Conservation (phyloP, 2,329 filamentous ascomycete species). For the Aspergillus sojae region DNA sequence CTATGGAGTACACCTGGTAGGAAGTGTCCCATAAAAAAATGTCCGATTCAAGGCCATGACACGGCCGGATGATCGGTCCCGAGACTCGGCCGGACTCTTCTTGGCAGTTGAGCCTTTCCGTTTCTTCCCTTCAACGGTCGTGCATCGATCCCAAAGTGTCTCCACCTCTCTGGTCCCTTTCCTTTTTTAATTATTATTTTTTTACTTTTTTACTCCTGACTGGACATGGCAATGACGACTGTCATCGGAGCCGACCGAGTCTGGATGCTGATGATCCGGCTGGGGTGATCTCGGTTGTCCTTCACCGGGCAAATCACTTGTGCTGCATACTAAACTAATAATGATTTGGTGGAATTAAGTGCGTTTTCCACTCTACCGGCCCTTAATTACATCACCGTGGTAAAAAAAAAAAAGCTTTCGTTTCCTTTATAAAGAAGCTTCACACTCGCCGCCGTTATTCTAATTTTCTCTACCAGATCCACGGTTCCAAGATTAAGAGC, state of each 20-base stretch:
- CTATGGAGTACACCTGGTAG: not conserved
- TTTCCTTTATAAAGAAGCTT: slow-evolving; percentile 17
- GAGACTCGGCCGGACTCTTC: slow-evolving; percentile 17
- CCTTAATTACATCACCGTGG: slow-evolving; percentile 17
- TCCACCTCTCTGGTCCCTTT: slow-evolving; percentile 12
- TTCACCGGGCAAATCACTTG: slow-evolving; percentile 17
- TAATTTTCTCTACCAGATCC: slow-evolving; percentile 14
- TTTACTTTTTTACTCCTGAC: slow-evolving; percentile 1
- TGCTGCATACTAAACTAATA: not conserved
- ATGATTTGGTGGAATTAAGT: not conserved
- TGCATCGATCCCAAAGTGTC: slow-evolving; percentile 9
- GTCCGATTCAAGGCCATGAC: not conserved
- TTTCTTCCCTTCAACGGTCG: slow-evolving; percentile 17
- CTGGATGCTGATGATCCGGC: slow-evolving; percentile 27
- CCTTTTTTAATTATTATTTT: not conserved
- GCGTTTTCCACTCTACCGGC: not conserved
- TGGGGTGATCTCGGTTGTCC: slow-evolving; percentile 28
- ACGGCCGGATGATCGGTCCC: slow-evolving; percentile 18
- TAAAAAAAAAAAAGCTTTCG: not conserved
- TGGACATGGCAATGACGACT: slow-evolving; percentile 7
- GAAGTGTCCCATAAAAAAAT: not conserved
- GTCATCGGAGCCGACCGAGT: slow-evolving; percentile 26
- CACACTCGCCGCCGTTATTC: slow-evolving; percentile 3
- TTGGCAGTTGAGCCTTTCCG: slow-evolving; percentile 7
- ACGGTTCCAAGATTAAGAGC: slow-evolving; percentile 15